Conservation (phyloP, 2,329 filamentous ascomycete genomes). For the Leptodontidium sp. region DNA sequence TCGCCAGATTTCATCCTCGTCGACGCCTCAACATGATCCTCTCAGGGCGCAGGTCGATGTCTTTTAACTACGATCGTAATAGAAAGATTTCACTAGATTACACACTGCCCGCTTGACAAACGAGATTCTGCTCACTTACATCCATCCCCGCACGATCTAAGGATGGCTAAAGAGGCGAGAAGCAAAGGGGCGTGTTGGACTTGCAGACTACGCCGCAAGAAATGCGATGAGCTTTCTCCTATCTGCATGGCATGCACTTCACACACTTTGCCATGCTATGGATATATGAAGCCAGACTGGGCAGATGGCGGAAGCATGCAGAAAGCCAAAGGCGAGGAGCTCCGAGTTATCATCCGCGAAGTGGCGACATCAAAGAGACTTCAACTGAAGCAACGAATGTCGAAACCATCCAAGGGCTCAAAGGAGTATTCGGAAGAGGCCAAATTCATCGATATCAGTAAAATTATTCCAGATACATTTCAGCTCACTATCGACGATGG, state of each 20-base stretch:
- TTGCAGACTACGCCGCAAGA: slow-evolving; percentile 10
- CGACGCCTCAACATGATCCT: neutral
- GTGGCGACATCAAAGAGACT: neutral
- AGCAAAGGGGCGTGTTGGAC: slow-evolving; percentile 19
- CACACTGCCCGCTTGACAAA: too few species aligned
- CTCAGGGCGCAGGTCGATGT: neutral
- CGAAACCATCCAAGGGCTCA: neutral
- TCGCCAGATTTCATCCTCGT: neutral
- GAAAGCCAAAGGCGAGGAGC: neutral
- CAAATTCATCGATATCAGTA: neutral
- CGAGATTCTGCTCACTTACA: neutral
- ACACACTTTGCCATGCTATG: slow-evolving; percentile 1
- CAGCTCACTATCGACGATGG: neutral
- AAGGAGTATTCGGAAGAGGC: neutral
- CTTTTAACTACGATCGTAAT: too few species aligned
- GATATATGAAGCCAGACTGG: slow-evolving; percentile 7
- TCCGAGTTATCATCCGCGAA: neutral
- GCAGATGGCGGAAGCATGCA: neutral
- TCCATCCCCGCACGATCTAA: neutral
- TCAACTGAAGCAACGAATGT: neutral
- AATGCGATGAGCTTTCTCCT: neutral
- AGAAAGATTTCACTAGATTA: too few species aligned
- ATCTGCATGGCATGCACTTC: neutral
- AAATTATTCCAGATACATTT: neutral
- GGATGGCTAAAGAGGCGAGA: slow-evolving; percentile 5